phyloP scores from a whole-genome alignment of 805 yeast species.

The Saccharomycopsis schoenii region DNA sequence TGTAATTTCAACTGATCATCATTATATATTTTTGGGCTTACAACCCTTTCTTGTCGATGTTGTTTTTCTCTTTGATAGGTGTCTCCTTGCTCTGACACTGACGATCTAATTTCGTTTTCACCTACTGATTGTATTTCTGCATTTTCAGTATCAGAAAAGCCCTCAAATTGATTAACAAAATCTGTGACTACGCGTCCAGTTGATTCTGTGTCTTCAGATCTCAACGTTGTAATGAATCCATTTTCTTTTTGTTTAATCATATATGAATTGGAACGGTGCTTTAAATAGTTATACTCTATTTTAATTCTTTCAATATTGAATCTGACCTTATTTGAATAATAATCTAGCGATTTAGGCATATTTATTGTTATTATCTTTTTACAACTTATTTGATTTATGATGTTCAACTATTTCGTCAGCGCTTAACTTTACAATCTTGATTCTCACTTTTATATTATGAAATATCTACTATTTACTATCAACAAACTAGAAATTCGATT shows the following conservation, averaged over 20 bases:
- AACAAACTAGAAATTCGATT: too few relatives aligned
- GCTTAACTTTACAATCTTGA: neutral
- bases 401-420: neutral
- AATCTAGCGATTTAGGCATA: neutral
- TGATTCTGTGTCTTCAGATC: neutral
- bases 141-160: neutral
- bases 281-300: neutral
- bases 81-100: neutral
- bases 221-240: neutral
- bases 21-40: neutral
- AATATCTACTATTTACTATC: too few relatives aligned
- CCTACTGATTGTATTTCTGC: neutral
- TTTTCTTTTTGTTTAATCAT: neutral
- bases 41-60: neutral
- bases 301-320: constrained; percentile 6
- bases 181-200: neutral
- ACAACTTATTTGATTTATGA: neutral
- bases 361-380: neutral
- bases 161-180: neutral
- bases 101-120: neutral
- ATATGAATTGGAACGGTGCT: neutral
- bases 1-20: neutral
- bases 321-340: constrained; percentile 1
- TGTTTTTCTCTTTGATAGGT: neutral
- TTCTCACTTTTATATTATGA: neutral